Evolutionary conservation across 441 rosid genomes (phyloP).

Genomic region (Euphorbia corollata): DNA sequence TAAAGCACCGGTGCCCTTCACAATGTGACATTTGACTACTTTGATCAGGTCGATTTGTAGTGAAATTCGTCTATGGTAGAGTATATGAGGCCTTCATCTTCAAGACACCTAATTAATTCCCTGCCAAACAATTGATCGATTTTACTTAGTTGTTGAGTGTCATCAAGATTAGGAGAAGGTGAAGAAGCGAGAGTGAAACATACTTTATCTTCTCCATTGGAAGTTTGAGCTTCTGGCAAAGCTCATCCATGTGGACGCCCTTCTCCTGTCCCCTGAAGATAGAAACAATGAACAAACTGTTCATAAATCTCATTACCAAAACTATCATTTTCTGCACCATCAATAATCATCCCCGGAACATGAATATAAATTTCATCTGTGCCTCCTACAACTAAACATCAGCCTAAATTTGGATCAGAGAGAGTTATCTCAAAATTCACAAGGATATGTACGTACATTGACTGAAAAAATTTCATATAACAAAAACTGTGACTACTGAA

Average conservation of each 20-base stretch:
- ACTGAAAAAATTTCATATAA: too few relatives aligned
- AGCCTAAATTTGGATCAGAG: too few relatives aligned
- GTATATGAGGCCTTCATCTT: conserved; percentile 81
- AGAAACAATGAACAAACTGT: conserved; percentile 7
- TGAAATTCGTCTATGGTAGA: conserved; percentile 88
- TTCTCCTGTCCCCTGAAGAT: conserved; percentile 62
- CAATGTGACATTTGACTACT: background rate
- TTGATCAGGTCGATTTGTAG: conserved; percentile 63
- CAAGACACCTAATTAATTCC: conserved; percentile 60
- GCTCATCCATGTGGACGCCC: conserved; percentile 73
- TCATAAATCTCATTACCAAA: background rate
- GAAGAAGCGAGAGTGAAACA: conserved; percentile 10
- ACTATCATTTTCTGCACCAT: background rate
- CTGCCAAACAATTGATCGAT: conserved; percentile 26
- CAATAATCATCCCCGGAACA: background rate
- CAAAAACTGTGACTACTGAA: too few relatives aligned
- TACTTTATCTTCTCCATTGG: conserved; percentile 71
- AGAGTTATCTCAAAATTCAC: too few relatives aligned
- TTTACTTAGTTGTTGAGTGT: background rate
- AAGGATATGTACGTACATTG: too few relatives aligned
- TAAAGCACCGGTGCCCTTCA: background rate
- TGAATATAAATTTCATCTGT: background rate
- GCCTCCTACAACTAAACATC: too few relatives aligned
- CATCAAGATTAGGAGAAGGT: background rate
- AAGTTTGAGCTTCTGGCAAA: conserved; percentile 59